These are phyloP conservation scores for Aureobasidium mangrovei DNA, from an alignment of 2,329 filamentous ascomycete species.

Conservation along the genomic window DNA sequence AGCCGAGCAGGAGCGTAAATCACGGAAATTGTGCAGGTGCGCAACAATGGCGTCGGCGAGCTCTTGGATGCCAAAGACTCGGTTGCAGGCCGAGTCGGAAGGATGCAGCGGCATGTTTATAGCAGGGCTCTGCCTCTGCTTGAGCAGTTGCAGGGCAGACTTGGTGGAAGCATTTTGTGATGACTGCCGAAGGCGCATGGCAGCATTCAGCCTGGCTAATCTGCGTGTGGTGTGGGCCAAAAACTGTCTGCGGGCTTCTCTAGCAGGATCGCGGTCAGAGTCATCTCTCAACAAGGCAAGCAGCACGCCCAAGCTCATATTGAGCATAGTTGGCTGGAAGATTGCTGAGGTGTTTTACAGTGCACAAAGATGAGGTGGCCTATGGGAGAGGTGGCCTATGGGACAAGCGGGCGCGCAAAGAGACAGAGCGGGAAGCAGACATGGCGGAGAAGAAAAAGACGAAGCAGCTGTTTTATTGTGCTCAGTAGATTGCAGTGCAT, in stretches of 20 bases:
- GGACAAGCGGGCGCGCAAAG: neutral
- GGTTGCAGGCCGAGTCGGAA: neutral
- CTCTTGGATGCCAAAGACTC: conserved; percentile 2
- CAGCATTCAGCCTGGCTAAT: neutral
- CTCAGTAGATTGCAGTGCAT: no score
- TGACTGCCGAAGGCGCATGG: neutral
- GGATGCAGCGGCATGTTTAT: neutral
- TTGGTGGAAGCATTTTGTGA: neutral
- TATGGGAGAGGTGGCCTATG: no score
- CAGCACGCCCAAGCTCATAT: no score
- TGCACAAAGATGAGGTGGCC: no score
- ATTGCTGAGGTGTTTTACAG: no score
- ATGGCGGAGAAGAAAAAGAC: neutral
- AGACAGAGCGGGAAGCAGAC: neutral
- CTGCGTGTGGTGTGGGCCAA: neutral
- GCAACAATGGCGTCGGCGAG: conserved; percentile 1
- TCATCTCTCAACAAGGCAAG: no score
- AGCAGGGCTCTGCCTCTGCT: neutral
- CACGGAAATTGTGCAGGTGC: neutral
- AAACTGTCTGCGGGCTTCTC: neutral
- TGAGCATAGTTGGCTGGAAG: no score
- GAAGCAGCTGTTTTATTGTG: neutral
- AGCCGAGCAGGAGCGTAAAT: neutral
- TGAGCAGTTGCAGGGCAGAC: neutral
- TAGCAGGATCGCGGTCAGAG: no score